A percentile compares a stretch with the other conserved stretches of the same genome.
Conservation (phyloP, 345 rosid species). For the Mercurialis annua region DNA sequence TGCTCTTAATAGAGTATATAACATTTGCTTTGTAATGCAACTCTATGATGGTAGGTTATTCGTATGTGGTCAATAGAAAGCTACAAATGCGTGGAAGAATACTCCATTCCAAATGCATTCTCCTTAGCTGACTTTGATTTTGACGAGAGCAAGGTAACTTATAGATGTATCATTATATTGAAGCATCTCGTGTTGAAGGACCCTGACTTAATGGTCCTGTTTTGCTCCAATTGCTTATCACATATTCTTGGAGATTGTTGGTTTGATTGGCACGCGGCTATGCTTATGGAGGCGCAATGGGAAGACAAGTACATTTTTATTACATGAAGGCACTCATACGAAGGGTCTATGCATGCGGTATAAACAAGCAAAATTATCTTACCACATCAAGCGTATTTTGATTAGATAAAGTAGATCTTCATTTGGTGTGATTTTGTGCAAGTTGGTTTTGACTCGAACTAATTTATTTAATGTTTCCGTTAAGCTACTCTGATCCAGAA, state of each 20-base stretch:
- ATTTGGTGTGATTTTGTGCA: background rate
- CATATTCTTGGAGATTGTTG: slow-evolving; percentile 60
- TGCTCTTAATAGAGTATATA: background rate
- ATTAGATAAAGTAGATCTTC: background rate
- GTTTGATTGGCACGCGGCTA: slow-evolving; percentile 71
- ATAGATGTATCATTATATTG: background rate
- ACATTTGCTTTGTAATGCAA: background rate
- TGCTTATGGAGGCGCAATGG: slow-evolving; percentile 89
- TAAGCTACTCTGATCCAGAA: slow-evolving; percentile 84
- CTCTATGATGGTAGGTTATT: slow-evolving; percentile 55
- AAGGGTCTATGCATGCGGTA: slow-evolving; percentile 92
- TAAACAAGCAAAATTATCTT: slow-evolving; percentile 11
- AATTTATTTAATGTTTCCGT: slow-evolving; percentile 16
- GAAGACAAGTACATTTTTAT: slow-evolving; percentile 67
- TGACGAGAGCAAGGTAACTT: slow-evolving; percentile 90
- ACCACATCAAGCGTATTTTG: background rate
- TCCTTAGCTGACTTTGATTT: slow-evolving; percentile 82
- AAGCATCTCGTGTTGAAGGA: background rate
- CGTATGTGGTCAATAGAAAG: slow-evolving; percentile 80
- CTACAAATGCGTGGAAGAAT: slow-evolving; percentile 68
- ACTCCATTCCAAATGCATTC: slow-evolving; percentile 49
- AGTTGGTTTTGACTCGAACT: background rate
- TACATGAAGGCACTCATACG: slow-evolving; percentile 58
- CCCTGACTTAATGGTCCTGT: background rate
- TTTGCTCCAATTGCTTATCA: background rate